A percentile compares a stretch with the other conserved stretches of the same genome.
These are phyloP conservation scores for Asterophora lycoperdoides DNA, from an alignment of 768 basidiomycete genomes.

Conservation along the genomic window DNA sequence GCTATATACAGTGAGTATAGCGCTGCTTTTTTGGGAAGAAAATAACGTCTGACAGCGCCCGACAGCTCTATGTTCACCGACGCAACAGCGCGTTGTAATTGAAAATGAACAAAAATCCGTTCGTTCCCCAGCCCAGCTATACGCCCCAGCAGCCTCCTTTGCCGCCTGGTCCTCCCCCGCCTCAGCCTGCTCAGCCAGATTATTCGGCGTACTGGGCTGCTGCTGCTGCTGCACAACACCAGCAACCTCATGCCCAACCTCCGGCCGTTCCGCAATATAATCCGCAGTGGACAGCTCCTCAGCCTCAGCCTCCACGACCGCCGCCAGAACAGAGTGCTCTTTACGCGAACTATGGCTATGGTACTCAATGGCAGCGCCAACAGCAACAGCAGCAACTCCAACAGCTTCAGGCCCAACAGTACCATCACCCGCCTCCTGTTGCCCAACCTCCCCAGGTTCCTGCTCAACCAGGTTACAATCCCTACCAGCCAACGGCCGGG, in stretches of 20 bases:
- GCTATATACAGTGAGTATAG: slow-evolving; percentile 11
- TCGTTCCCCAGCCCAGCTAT: slow-evolving; percentile 65
- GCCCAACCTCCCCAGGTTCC: slow-evolving; percentile 52
- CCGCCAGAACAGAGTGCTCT: slow-evolving; percentile 77
- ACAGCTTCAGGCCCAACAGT: slow-evolving; percentile 47
- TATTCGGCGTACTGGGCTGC: slow-evolving; percentile 78
- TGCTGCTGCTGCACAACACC: slow-evolving; percentile 44
- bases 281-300: slow-evolving; percentile 64
- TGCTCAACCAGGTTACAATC: slow-evolving; percentile 63
- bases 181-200: slow-evolving; percentile 63
- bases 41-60: not conserved
- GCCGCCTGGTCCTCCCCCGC: slow-evolving; percentile 75
- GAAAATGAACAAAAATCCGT: slow-evolving; percentile 82
- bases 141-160: slow-evolving; percentile 71
- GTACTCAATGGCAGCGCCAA: slow-evolving; percentile 70
- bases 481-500: slow-evolving; percentile 66
- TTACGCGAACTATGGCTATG: slow-evolving; percentile 92
- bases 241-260: slow-evolving; percentile 47
- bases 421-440: slow-evolving; percentile 49
- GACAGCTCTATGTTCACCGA: slow-evolving; percentile 16
- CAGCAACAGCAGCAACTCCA: slow-evolving; percentile 45
- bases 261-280: slow-evolving; percentile 49
- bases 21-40: not conserved
- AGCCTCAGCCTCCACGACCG: slow-evolving; percentile 41
- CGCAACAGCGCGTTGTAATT: slow-evolving; percentile 18